Base-by-base conservation (phyloP, 2,329 filamentous ascomycete species). In the Chrysosporium keratinophilum region DNA sequence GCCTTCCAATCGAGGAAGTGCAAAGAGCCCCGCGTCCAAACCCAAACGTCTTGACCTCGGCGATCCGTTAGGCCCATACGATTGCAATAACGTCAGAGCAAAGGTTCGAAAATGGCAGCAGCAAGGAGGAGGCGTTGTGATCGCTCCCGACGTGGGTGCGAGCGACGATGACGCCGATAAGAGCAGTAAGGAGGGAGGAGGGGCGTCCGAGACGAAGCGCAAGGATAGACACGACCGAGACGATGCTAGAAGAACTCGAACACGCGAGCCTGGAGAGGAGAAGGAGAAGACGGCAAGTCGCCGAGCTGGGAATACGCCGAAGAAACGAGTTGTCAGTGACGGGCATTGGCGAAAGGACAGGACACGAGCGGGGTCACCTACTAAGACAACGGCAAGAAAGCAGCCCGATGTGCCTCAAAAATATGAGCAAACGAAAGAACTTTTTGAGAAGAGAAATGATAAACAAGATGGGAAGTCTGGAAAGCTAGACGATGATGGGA, bases 301-400 rank as follows among this genome's bases (percentile, higher is more conserved):
- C 57, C 74, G 65, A 65, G 73, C 70, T 61, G 76, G 70, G 65
- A 81, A 76, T 48, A 81, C 87, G 44, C 91, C 91, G 14, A 89
- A 88, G 71, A 96, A 95, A 76, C 82, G 90, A 58, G 88, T 97
- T 52, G 82, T 96, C 57, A 96, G 90, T 67, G 91, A 97, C 71
- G 85, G 87, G 52, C 87, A 95, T 71, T 97, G 91, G 67, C 79
- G 77, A 57, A 77, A 75, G 56, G 78, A 76, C 56, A 76, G 74
- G 55, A 76, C 68, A 54, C 69, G 76, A 7, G 67, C 74, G 0
- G 73, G 70, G 56, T 61, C 65, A 15, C 66, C 68, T 40, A 65
- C 69, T 5, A 73, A 74, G 65, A 50, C 69, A 64, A 61, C 68
- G 62, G 59, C 61, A 12, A 67, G 65, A 19, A 76, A 74, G 59